These are phyloP conservation scores for Suhomyces bribrorum DNA, from an alignment of 1,139 yeast species.

Conservation along the genomic window DNA sequence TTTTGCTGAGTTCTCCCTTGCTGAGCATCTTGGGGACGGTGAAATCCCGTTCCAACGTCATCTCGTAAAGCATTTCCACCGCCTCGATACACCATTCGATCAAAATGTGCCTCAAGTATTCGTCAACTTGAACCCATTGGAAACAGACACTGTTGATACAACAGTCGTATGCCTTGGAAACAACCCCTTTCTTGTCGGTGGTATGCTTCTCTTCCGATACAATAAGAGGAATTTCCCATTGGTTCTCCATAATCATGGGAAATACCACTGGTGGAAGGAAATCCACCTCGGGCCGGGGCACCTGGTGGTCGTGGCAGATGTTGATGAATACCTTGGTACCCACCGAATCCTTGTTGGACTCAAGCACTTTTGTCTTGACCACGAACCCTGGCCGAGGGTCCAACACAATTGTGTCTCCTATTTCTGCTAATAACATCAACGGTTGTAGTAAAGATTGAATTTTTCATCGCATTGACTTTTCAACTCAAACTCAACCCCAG, in stretches of 20 bases:
- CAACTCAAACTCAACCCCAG: too few species aligned
- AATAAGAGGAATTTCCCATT: slow-evolving; percentile 85
- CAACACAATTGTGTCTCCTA: slow-evolving; percentile 14
- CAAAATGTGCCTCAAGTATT: slow-evolving; percentile 48
- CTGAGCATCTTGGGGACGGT: slow-evolving; percentile 61
- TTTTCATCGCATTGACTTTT: too few species aligned
- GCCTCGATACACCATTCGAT: slow-evolving; percentile 71
- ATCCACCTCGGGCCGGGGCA: slow-evolving; percentile 53
- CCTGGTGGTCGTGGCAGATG: slow-evolving; percentile 63
- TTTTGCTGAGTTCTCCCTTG: slow-evolving; percentile 53
- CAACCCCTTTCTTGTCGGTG: slow-evolving; percentile 67
- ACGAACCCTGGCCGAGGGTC: slow-evolving; percentile 65
- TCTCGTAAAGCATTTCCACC: slow-evolving; percentile 51
- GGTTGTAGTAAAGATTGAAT: too few species aligned
- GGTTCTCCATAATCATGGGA: slow-evolving; percentile 64
- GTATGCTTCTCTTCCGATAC: slow-evolving; percentile 58
- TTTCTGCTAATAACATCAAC: slow-evolving; percentile 7
- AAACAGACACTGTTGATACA: slow-evolving; percentile 64
- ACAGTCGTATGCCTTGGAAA: slow-evolving; percentile 73
- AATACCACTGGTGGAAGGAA: slow-evolving; percentile 61
- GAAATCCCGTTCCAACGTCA: slow-evolving; percentile 43
- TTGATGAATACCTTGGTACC: slow-evolving; percentile 77
- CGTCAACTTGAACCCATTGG: slow-evolving; percentile 60
- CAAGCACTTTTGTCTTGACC: slow-evolving; percentile 56
- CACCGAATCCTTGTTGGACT: slow-evolving; percentile 26